A percentile compares a stretch with the other conserved stretches of the same genome.
Evolutionary conservation across 2,329 filamentous ascomycete species (phyloP).

Genomic region (Septoria linicola): DNA sequence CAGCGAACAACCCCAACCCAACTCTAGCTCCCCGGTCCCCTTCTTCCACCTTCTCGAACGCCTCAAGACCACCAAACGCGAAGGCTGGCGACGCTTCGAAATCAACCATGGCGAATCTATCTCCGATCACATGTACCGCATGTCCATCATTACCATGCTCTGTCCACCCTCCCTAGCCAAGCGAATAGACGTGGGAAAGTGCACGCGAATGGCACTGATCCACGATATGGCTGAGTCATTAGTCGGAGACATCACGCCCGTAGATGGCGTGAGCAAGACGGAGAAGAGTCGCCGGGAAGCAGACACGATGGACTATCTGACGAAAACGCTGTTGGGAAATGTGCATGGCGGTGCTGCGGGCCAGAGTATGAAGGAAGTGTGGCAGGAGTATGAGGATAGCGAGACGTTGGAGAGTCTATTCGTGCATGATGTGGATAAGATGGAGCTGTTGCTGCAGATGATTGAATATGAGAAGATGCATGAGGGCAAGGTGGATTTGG

Average conservation of each 20-base stretch:
- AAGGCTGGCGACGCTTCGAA: conserved; percentile 89
- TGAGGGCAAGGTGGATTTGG: conserved; percentile 67
- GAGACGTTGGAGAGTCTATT: conserved; percentile 80
- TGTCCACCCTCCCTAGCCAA: conserved; percentile 72
- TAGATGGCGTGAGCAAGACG: conserved; percentile 77
- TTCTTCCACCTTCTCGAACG: conserved; percentile 95
- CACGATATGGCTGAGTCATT: conserved; percentile 97
- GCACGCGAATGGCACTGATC: conserved; percentile 91
- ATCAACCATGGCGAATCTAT: conserved; percentile 81
- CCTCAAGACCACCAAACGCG: conserved; percentile 92
- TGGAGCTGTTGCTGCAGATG: conserved; percentile 93
- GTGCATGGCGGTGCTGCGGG: conserved; percentile 71
- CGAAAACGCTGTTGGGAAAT: conserved; percentile 66
- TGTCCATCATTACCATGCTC: conserved; percentile 94
- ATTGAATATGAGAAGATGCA: conserved; percentile 84
- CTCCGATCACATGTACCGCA: conserved; percentile 97
- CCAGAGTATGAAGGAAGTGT: conserved; percentile 71
- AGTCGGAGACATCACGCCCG: conserved; percentile 94
- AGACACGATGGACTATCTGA: conserved; percentile 89
- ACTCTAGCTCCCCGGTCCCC: conserved; percentile 71
- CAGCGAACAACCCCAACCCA: conserved; percentile 55
- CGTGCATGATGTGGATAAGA: conserved; percentile 96
- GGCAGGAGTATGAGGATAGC: conserved; percentile 93
- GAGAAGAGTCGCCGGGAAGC: conserved; percentile 89
- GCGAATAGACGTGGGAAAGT: conserved; percentile 73